Conservation (phyloP, 225 moss, liverwort and hornwort species). For the Ulota crispa region DNA sequence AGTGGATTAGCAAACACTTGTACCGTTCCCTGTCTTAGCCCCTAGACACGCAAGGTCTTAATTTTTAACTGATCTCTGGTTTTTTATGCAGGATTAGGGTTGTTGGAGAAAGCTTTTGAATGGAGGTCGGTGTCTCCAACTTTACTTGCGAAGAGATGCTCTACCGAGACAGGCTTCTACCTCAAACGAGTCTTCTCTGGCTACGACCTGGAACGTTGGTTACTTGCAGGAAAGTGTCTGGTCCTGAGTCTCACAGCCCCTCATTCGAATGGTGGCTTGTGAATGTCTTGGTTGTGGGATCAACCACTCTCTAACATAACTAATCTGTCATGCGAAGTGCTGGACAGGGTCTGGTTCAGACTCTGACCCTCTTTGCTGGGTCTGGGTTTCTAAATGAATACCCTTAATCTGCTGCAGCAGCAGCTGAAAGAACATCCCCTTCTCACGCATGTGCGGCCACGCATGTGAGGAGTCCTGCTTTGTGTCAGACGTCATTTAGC, state of each 20-base stretch:
- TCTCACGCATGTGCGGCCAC: conserved; percentile 37
- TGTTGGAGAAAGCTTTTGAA: conserved; percentile 31
- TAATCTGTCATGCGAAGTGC: conserved; percentile 49
- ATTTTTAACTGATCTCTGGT: background rate
- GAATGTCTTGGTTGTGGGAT: conserved; percentile 52
- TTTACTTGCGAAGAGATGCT: conserved; percentile 30
- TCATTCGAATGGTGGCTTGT: conserved; percentile 24
- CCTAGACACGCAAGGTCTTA: background rate
- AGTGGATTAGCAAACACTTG: background rate
- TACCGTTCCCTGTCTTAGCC: background rate
- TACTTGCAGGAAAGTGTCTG: conserved; percentile 59
- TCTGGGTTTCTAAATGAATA: conserved; percentile 48
- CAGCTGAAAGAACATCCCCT: conserved; percentile 61
- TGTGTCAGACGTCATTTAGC: conserved; percentile 30
- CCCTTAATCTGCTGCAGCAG: conserved; percentile 46
- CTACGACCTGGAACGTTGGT: conserved; percentile 47
- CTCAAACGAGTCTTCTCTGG: conserved; percentile 40
- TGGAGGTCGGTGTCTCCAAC: conserved; percentile 28
- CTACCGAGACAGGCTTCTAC: conserved; percentile 32
- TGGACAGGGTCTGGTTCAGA: conserved; percentile 41
- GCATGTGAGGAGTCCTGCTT: conserved; percentile 49
- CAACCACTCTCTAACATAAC: conserved; percentile 58
- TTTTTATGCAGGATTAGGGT: conserved; percentile 25
- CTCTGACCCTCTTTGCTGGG: conserved; percentile 44
- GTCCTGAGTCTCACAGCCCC: conserved; percentile 51